Base-by-base conservation (phyloP, 495 filamentous ascomycete species). In the Amniculicola lignicola region DNA sequence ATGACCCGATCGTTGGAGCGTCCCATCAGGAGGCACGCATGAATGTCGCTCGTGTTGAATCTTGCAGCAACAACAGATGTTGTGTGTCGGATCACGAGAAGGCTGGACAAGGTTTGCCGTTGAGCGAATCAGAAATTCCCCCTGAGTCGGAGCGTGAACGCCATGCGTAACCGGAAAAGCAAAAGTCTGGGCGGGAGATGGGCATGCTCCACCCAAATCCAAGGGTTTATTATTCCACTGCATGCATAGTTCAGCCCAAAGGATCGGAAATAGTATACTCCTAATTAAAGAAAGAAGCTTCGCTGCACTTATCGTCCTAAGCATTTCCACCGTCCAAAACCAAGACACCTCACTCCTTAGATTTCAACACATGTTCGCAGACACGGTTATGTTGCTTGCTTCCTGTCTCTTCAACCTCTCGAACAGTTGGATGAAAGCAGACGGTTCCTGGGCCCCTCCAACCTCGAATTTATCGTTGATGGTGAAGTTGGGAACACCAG, bases 401-500 rank as follows among this genome's bases (percentile, higher is more conserved):
- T 54, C 59, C 42, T 52, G 37, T 27, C 29, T 67, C 55, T 72
- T 72, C 45, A 72, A 49, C 39, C 62, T 36, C 45, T 66, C 62
- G 49, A 72, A 72, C 4, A 71, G 43, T 57, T 69, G 59, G 49
- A 70, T 51, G 43, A 70, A 72, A 3, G 65, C 66, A n/a, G 56
- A 47, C 16, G 70, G 69, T 28, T 72, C 70, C 57, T 72, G 63
- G 21, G 69, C 69, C 9, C 70, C 70, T 10, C 61, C 51, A 46
- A 72, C 55, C 47, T 69, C 65, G 29, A 67, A 70, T 41, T 52
- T 52, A 16, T 57, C 67, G 31, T 70, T 65, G 29, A 72, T 63
- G 0, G 77, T 81, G 62, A 89, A 90, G 65, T 87, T 79, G 1
- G 89, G 89, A 54, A 94, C 90, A 0, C 87, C 89, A 21, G 69